phyloP scores from a whole-genome alignment of 805 yeast species.

The Metschnikowia hibisci region DNA sequence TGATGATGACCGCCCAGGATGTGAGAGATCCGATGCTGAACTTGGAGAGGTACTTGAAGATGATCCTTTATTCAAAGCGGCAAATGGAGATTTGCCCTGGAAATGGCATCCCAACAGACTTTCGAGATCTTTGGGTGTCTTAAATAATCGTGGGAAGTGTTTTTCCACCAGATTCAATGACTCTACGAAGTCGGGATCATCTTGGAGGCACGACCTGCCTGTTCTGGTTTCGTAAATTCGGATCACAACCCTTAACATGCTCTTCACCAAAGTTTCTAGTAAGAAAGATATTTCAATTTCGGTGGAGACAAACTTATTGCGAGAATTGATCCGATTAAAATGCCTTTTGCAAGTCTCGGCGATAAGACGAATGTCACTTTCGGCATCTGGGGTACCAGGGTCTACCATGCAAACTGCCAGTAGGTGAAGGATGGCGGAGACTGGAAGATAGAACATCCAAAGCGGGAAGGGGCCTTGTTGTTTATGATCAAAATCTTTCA shows the following conservation, averaged over 20 bases:
- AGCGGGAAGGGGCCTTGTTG: conserved; percentile 22
- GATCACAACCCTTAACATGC: conserved; percentile 22
- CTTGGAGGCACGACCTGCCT: conserved; percentile 12
- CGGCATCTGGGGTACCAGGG: conserved; percentile 26
- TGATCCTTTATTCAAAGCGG: background rate
- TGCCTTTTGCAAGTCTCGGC: conserved; percentile 15
- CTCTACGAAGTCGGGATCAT: conserved; percentile 14
- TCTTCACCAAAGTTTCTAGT: conserved; percentile 19
- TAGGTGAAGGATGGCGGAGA: conserved; percentile 30
- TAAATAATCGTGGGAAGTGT: conserved; percentile 18
- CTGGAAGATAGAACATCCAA: conserved; percentile 32
- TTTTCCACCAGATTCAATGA: conserved; percentile 14
- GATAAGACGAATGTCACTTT: conserved; percentile 27
- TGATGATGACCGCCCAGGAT: background rate
- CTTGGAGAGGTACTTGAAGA: background rate
- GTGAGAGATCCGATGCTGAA: background rate
- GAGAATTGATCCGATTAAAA: conserved; percentile 11
- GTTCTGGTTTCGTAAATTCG: conserved; percentile 21
- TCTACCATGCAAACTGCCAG: conserved; percentile 29
- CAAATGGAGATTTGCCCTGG: conserved; percentile 12
- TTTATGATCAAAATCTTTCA: conserved; percentile 18
- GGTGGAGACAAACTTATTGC: background rate
- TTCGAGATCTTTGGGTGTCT: conserved; percentile 3
- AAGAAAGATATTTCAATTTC: conserved; percentile 11
- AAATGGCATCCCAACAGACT: background rate